Evolutionary conservation across 768 basidiomycete species (phyloP).

Genomic region (Mycena polygramma): DNA sequence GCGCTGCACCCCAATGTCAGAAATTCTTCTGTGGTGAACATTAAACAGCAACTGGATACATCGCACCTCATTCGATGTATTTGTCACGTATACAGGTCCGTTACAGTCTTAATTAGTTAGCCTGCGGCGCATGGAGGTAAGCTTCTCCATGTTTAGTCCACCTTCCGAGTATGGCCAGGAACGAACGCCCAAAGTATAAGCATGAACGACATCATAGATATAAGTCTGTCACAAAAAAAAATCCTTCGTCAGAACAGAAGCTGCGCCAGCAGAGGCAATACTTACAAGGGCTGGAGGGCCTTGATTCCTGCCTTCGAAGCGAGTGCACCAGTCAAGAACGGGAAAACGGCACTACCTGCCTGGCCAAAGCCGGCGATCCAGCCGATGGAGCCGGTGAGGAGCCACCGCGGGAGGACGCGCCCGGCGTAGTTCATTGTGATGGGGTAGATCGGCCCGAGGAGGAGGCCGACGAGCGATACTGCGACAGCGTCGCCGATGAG

Average conservation of each 20-base stretch:
- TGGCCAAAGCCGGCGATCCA: conserved; percentile 80
- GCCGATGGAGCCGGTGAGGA: conserved; percentile 74
- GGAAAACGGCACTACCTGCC: conserved; percentile 78
- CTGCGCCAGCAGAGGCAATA: not conserved
- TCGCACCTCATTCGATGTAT: too few relatives aligned
- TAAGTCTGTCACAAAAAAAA: not conserved
- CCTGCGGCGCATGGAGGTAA: too few relatives aligned
- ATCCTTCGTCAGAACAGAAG: not conserved
- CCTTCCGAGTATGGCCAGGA: conserved; percentile 12
- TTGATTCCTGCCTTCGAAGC: conserved; percentile 72
- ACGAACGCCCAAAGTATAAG: conserved; percentile 31
- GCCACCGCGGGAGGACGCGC: conserved; percentile 76
- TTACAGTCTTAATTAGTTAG: too few relatives aligned
- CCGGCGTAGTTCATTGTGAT: conserved; percentile 80
- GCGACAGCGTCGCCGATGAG: conserved; percentile 75
- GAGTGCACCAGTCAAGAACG: conserved; percentile 80
- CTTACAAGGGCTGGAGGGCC: conserved; percentile 74
- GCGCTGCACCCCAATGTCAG: too few relatives aligned
- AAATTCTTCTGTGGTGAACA: too few relatives aligned
- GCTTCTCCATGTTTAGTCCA: conserved; percentile 19
- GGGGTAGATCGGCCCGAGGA: conserved; percentile 83
- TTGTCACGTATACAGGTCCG: too few relatives aligned
- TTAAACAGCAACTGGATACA: too few relatives aligned
- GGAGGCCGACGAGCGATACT: conserved; percentile 72
- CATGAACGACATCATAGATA: conserved; percentile 33